A percentile compares a stretch with the other conserved stretches of the same genome.
Conservation (phyloP, 1,284 basidiomycete genomes). For the Ustilago bromivora region DNA sequence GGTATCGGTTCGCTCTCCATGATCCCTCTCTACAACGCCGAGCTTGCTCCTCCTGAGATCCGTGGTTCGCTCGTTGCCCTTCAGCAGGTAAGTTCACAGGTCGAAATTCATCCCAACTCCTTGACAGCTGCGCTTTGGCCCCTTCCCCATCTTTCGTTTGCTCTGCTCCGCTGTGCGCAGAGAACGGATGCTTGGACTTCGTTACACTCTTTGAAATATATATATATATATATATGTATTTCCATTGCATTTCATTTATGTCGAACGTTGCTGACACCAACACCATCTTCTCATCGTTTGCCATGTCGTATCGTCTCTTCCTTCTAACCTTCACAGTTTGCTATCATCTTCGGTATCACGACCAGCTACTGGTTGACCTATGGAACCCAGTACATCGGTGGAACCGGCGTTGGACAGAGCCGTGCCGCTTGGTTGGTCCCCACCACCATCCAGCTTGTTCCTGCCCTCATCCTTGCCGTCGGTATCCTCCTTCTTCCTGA, state of each 20-base stretch:
- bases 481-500: conserved; percentile 77
- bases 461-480: conserved; percentile 77
- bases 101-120: neutral
- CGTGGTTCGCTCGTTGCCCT: conserved; percentile 83
- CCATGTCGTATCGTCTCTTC: too few species aligned
- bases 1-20: conserved; percentile 83
- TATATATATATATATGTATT: neutral
- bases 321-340: conserved; percentile 1
- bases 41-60: conserved; percentile 82
- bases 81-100: conserved; percentile 73
- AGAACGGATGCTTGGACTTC: neutral
- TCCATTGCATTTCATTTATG: neutral
- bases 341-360: conserved; percentile 50
- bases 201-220: neutral
- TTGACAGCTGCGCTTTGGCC: neutral
- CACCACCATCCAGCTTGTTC: conserved; percentile 80
- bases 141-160: neutral
- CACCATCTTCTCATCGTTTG: neutral
- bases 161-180: neutral
- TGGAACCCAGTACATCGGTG: conserved; percentile 74
- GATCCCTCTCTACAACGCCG: conserved; percentile 81
- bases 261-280: neutral
- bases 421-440: conserved; percentile 82
- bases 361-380: conserved; percentile 83
- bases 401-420: conserved; percentile 74